Conservation (phyloP, 495 filamentous ascomycete species). For the Usnea hakonensis region DNA sequence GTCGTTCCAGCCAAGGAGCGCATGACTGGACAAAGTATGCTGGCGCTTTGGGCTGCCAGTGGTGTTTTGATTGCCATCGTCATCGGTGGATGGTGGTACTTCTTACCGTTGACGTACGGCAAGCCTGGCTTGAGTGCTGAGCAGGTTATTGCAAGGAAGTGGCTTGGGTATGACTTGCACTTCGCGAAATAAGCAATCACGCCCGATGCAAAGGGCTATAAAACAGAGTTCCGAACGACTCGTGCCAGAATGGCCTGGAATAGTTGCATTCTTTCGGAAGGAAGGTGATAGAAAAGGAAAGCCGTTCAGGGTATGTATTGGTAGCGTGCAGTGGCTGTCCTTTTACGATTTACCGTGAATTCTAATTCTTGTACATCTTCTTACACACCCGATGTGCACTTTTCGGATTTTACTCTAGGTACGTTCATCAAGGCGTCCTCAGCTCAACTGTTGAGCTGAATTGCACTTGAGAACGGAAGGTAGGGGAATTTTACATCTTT, state of each 20-base stretch:
- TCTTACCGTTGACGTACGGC: conserved; percentile 89
- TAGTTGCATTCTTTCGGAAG: neutral
- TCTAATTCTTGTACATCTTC: neutral
- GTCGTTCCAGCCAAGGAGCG: conserved; percentile 70
- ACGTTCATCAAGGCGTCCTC: no score
- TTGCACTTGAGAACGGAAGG: no score
- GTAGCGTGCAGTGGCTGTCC: neutral
- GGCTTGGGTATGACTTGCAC: conserved; percentile 94
- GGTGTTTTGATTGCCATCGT: conserved; percentile 59
- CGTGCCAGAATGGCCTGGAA: neutral
- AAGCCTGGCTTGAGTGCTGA: conserved; percentile 81
- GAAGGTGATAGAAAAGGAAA: neutral
- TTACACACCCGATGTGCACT: neutral
- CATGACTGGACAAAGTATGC: conserved; percentile 68
- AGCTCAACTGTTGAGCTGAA: no score
- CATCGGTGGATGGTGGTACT: conserved; percentile 81
- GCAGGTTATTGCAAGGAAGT: conserved; percentile 79
- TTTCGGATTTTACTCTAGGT: neutral
- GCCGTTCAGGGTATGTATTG: neutral
- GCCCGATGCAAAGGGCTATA: neutral
- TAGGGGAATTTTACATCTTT: no score
- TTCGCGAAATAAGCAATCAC: conserved; percentile 80
- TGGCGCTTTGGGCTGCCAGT: conserved; percentile 70
- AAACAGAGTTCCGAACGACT: neutral
- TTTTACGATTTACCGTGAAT: neutral